Evolutionary conservation across 2,329 filamentous ascomycete species (phyloP).

Genomic region (Pyrenochaeta sp.): DNA sequence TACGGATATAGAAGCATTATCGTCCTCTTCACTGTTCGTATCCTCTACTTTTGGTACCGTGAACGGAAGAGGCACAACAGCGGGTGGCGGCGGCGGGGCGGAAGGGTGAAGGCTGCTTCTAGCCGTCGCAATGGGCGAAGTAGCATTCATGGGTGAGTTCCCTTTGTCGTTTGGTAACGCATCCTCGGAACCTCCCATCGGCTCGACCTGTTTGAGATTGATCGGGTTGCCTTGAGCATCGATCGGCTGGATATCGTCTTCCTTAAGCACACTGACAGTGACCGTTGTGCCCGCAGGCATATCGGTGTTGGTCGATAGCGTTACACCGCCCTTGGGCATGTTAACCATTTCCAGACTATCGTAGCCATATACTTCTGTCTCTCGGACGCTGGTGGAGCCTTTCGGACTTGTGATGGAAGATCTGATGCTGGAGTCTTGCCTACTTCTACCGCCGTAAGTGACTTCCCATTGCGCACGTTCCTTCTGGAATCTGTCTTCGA

Average conservation of each 20-base stretch:
- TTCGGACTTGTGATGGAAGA: conserved; percentile 48
- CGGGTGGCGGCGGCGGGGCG: conserved; percentile 57
- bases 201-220: conserved; percentile 8
- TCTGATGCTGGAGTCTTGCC: conserved; percentile 61
- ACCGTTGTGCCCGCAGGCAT: conserved; percentile 53
- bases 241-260: conserved; percentile 54
- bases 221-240: conserved; percentile 43
- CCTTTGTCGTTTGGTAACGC: conserved; percentile 11
- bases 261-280: conserved; percentile 63
- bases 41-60: conserved; percentile 61
- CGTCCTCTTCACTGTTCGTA: conserved; percentile 56
- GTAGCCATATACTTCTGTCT: conserved; percentile 51
- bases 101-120: conserved; percentile 32
- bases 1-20: conserved; percentile 67
- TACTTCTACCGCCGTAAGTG: conserved; percentile 71
- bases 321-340: conserved; percentile 57
- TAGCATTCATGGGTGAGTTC: neutral
- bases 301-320: conserved; percentile 45
- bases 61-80: conserved; percentile 73
- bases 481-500: conserved; percentile 68
- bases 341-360: conserved; percentile 66
- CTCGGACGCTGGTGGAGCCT: conserved; percentile 42
- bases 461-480: conserved; percentile 79
- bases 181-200: conserved; percentile 3
- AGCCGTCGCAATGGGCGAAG: conserved; percentile 6